Base-by-base conservation (phyloP, 805 yeast genomes). In the Candida taoyuanica region DNA sequence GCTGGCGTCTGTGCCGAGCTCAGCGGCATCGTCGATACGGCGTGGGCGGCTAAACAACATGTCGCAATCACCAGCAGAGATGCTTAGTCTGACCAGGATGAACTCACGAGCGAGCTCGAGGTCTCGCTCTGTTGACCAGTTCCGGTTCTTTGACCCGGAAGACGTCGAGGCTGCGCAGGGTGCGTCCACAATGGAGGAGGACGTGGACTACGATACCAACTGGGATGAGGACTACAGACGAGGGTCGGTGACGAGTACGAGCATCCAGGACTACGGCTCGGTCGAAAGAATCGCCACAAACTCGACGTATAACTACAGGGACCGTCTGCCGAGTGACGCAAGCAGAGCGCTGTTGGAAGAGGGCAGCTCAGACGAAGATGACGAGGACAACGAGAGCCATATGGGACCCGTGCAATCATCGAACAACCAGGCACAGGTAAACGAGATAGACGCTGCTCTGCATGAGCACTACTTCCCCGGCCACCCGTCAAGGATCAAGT, bases 141-240 rank as follows among this genome's bases (percentile, higher is more conserved):
- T 93, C 64, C 74, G 78, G 44, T 91, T 89, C 58, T 91, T 91
- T 61, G 78, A 91, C 9, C 69, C 82, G 4, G 86, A 84, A 39
- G 93, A 87, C 48, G 81, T 91, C 32, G 89, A 83, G 52, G 68
- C 73, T 35, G 97, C 98, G 0, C 93, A 85, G 37, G 96, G 96
- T 33, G 72, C 91, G 1, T 85, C 96, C 2, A 81, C 91, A 2
- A 56, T 81, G 48, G 85, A 79, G 44, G 72, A 75, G 49, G 68
- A 72, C 8, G 56, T 83, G 17, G 93, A 84, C 55, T 84, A 79
- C 52, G 81, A 84, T 53, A 78, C 85, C 7, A 70, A 76, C 48
- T 83, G 93, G 83, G 88, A 84, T 25, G 76, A 74, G 24, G 81
- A 74, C 39, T 57, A 58, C 32, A 47, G 62, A 34, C 43, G 65